A percentile compares a stretch with the other conserved stretches of the same genome.
Evolutionary conservation across 2,329 filamentous ascomycete species (phyloP).

Genomic region (Epicoccum sorghinum): DNA sequence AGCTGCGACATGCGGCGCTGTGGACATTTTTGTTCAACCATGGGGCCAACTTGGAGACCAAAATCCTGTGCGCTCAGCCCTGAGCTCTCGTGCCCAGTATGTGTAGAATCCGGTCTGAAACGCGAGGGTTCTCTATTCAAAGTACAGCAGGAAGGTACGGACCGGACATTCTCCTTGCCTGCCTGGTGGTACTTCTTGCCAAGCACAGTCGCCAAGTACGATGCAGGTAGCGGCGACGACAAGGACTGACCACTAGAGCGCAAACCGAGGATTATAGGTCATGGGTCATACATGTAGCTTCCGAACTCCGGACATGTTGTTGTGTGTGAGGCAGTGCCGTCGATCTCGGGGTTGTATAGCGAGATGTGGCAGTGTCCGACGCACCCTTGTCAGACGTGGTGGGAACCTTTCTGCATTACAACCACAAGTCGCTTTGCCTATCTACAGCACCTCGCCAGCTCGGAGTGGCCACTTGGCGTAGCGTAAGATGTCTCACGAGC

Average conservation of each 20-base stretch:
- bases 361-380: background rate
- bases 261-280: background rate
- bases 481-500: no score
- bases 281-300: background rate
- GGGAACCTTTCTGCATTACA: background rate
- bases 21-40: background rate
- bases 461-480: no score
- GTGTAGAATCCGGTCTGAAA: background rate
- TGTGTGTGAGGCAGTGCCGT: constrained; percentile 1
- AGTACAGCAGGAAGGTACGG: background rate
- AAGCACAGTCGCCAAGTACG: background rate
- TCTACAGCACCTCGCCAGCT: no score
- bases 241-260: background rate
- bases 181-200: background rate
- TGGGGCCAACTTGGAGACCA: background rate
- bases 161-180: background rate
- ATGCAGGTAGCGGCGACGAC: background rate
- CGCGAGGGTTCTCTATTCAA: background rate
- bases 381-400: background rate
- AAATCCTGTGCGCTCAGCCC: background rate
- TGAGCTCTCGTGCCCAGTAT: background rate
- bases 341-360: constrained; percentile 9
- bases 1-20: background rate
- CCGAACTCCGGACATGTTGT: constrained; percentile 2
- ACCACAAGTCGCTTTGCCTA: background rate